Conservation (phyloP, 2,329 filamentous ascomycete species). For the Alternaria rosae region DNA sequence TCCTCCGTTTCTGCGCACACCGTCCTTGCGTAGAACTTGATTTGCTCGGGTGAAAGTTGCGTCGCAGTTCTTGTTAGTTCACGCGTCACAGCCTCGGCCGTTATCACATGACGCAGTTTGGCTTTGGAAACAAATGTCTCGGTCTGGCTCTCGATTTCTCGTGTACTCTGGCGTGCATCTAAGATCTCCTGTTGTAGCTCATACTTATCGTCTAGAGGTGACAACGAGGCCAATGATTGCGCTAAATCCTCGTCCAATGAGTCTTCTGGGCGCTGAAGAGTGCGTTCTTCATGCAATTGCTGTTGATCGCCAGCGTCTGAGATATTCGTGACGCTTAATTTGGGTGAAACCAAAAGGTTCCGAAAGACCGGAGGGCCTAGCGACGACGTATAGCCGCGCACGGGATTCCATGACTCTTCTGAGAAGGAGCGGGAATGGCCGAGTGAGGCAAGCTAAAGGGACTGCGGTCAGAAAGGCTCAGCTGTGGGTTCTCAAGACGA, state of each 20-base stretch:
- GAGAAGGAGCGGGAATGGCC: neutral
- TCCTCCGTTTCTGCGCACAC: constrained; percentile 9
- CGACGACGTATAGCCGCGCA: neutral
- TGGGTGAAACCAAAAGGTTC: neutral
- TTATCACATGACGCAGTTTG: constrained; percentile 7
- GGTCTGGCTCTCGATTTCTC: neutral
- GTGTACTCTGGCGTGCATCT: neutral
- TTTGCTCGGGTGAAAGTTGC: neutral
- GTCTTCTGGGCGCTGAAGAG: neutral
- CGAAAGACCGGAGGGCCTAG: neutral
- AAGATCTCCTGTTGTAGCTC: constrained; percentile 12
- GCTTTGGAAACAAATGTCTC: constrained; percentile 2
- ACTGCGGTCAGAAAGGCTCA: neutral
- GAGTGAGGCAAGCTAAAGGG: neutral
- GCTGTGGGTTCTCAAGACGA: neutral
- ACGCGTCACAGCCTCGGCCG: neutral
- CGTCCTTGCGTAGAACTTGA: neutral
- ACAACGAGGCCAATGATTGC: neutral
- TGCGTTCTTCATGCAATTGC: constrained; percentile 3
- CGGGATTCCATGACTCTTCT: neutral
- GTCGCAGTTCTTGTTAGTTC: constrained; percentile 6
- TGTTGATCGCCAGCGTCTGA: constrained; percentile 23
- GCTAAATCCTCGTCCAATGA: neutral
- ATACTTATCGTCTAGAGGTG: neutral
- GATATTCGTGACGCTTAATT: neutral